These are phyloP conservation scores for Penicillium griseofulvum DNA, from an alignment of 2,329 filamentous ascomycete species.

Conservation along the genomic window DNA sequence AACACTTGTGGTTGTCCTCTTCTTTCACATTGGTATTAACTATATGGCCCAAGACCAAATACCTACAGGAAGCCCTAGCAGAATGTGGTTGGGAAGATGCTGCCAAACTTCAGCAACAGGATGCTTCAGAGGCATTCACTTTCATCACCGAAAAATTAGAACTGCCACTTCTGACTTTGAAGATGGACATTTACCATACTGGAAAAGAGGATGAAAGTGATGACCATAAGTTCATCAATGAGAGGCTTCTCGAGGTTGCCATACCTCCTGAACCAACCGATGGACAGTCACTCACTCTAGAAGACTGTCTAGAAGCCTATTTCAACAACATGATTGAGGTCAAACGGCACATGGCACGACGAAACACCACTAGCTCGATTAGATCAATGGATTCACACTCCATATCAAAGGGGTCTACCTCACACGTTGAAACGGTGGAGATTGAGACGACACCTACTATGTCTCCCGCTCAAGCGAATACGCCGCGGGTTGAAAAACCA, in stretches of 20 bases:
- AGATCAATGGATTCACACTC: conserved; percentile 35
- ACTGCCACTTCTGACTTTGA: conserved; percentile 80
- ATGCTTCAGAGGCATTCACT: conserved; percentile 91
- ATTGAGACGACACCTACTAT: conserved; percentile 38
- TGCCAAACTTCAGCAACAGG: conserved; percentile 75
- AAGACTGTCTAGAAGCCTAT: conserved; percentile 89
- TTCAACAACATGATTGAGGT: conserved; percentile 95
- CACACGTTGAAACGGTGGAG: conserved; percentile 46
- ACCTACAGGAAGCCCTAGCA: conserved; percentile 77
- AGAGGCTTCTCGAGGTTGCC: conserved; percentile 83
- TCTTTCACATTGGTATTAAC: conserved; percentile 12
- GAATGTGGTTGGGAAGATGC: conserved; percentile 89
- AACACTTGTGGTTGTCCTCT: not conserved
- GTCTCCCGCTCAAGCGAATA: conserved; percentile 30
- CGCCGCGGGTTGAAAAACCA: conserved; percentile 20
- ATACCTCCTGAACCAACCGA: conserved; percentile 71
- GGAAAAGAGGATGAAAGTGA: conserved; percentile 78
- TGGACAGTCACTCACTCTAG: conserved; percentile 70
- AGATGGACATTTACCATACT: conserved; percentile 92
- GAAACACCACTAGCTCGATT: conserved; percentile 54
- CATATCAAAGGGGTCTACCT: conserved; percentile 34
- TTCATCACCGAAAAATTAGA: conserved; percentile 91
- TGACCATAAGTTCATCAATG: conserved; percentile 93
- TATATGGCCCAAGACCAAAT: conserved; percentile 59
- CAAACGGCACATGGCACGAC: conserved; percentile 66